Conservation (phyloP, 2,329 filamentous ascomycete species). For the Ophiostoma perfectum region DNA sequence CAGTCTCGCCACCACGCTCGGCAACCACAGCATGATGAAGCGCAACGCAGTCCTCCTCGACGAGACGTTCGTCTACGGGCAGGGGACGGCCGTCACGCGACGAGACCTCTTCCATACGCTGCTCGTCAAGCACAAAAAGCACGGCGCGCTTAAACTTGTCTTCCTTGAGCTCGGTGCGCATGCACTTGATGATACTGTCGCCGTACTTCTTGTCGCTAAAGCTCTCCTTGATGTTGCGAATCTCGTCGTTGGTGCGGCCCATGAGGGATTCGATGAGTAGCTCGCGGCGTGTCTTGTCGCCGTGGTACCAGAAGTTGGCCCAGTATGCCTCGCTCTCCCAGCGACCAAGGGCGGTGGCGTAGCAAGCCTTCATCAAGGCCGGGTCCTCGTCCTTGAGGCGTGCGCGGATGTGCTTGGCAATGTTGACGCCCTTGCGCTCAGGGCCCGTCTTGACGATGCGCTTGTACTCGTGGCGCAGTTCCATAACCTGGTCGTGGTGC, state of each 20-base stretch:
- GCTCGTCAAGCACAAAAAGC: slow-evolving; percentile 73
- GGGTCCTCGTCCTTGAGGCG: slow-evolving; percentile 67
- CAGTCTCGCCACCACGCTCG: slow-evolving; percentile 76
- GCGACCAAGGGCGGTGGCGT: slow-evolving; percentile 78
- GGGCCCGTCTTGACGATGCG: slow-evolving; percentile 72
- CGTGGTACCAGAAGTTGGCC: slow-evolving; percentile 97
- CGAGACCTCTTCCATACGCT: slow-evolving; percentile 69
- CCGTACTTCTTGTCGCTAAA: slow-evolving; percentile 91
- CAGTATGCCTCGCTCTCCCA: slow-evolving; percentile 96
- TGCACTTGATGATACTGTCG: slow-evolving; percentile 74
- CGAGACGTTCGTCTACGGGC: slow-evolving; percentile 52
- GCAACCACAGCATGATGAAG: slow-evolving; percentile 63
- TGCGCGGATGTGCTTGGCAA: slow-evolving; percentile 77
- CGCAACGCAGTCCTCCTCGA: slow-evolving; percentile 66
- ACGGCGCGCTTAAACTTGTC: slow-evolving; percentile 94
- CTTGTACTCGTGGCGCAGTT: slow-evolving; percentile 86
- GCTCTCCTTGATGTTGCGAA: slow-evolving; percentile 75
- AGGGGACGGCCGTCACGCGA: slow-evolving; percentile 58
- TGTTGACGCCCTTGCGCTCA: slow-evolving; percentile 71
- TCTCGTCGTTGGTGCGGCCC: slow-evolving; percentile 83
- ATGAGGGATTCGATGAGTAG: slow-evolving; percentile 89
- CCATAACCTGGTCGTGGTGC: slow-evolving; percentile 80
- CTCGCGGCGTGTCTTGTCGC: slow-evolving; percentile 75
- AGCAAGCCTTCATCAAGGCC: slow-evolving; percentile 83
- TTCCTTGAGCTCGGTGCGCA: slow-evolving; percentile 87